phyloP scores from a whole-genome alignment of 306 rosid genomes.

The Ceratonia siliqua region DNA sequence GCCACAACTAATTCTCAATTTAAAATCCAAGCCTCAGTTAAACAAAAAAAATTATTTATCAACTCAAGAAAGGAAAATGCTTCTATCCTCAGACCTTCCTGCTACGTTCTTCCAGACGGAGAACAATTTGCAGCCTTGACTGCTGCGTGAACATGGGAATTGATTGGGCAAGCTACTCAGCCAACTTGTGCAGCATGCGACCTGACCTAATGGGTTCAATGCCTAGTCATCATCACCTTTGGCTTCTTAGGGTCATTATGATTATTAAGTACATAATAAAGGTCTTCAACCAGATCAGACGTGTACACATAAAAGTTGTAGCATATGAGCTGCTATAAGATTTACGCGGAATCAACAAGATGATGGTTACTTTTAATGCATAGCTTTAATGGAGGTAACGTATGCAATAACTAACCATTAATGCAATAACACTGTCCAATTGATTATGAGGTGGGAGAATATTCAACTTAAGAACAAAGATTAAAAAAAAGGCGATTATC shows the following conservation, averaged over 20 bases:
- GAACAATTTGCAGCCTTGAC: not conserved
- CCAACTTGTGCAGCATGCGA: not conserved
- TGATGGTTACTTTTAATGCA: conserved; percentile 27
- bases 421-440: not conserved
- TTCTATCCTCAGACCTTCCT: no score
- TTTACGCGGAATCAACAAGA: not conserved
- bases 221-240: not conserved
- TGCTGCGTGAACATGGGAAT: not conserved
- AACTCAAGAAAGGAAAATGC: not conserved
- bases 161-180: not conserved
- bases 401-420: conserved; percentile 3
- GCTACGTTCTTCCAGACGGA: not conserved
- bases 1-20: not conserved
- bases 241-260: no score
- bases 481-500: not conserved
- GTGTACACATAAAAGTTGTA: not conserved
- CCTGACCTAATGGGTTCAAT: not conserved
- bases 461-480: not conserved
- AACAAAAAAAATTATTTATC: no score
- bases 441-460: not conserved
- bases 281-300: not conserved
- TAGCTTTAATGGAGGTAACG: not conserved
- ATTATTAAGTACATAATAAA: not conserved
- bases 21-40: no score
- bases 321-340: not conserved